phyloP scores from a whole-genome alignment of 2,329 filamentous ascomycete species.

The Apiospora hydei region DNA sequence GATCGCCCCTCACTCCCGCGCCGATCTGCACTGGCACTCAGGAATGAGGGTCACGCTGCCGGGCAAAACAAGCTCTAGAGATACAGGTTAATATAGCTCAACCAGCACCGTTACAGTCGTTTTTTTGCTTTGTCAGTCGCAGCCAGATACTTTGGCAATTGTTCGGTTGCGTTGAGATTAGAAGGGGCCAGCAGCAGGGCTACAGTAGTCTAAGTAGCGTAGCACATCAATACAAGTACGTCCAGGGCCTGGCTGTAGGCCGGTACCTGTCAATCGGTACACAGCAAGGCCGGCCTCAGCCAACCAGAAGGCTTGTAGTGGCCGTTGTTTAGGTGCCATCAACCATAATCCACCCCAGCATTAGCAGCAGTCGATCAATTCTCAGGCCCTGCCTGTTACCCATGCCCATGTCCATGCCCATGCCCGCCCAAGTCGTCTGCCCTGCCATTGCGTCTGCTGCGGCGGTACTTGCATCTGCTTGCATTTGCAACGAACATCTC shows the following conservation, averaged over 20 bases:
- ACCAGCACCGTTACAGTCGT: background rate
- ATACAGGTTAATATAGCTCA: background rate
- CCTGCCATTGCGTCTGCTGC: background rate
- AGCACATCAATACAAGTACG: background rate
- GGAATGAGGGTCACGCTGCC: background rate
- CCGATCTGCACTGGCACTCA: background rate
- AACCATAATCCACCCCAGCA: background rate
- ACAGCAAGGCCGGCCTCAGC: background rate
- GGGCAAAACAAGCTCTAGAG: background rate
- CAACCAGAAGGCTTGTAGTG: background rate
- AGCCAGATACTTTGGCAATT: background rate
- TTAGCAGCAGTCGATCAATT: background rate
- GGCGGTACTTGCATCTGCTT: background rate
- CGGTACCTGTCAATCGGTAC: slow-evolving; percentile 15
- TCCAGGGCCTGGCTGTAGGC: background rate
- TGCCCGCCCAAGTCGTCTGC: background rate
- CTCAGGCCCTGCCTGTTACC: too few species aligned
- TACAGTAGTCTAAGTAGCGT: background rate
- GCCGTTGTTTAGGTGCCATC: background rate
- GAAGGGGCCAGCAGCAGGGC: background rate
- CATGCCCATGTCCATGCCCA: background rate
- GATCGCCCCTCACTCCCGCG: slow-evolving; percentile 8
- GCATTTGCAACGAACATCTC: background rate
- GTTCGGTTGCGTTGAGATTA: background rate
- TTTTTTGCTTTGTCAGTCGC: slow-evolving; percentile 5